Evolutionary conservation across 768 basidiomycete genomes (phyloP).

Genomic region (Holtermannia corniformis): DNA sequence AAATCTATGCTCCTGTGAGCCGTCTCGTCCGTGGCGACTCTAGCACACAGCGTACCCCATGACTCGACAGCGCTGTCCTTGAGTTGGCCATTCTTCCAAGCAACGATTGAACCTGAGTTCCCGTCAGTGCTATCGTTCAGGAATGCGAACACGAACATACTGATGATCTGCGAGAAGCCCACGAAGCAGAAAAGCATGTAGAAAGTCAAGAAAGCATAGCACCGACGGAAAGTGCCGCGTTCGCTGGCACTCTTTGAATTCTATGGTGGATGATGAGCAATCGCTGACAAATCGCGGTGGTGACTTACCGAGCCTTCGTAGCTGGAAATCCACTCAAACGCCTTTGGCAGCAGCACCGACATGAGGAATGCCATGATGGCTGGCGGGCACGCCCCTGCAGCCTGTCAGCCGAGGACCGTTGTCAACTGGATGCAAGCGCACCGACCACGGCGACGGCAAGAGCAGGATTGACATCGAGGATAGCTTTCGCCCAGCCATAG

Average conservation of each 20-base stretch:
- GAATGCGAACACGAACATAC: neutral
- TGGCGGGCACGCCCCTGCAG: neutral
- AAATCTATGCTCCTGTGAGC: neutral
- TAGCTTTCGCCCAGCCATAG: neutral
- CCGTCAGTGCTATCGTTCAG: neutral
- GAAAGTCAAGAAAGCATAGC: neutral
- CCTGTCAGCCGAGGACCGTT: neutral
- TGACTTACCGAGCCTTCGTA: neutral
- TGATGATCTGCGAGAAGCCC: neutral
- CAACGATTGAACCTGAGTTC: no score
- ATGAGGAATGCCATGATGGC: neutral
- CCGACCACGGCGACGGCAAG: neutral
- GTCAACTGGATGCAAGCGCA: neutral
- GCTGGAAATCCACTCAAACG: neutral
- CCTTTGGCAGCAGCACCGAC: neutral
- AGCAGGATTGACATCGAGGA: neutral
- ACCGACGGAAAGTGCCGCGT: neutral
- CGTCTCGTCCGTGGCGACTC: no score
- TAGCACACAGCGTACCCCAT: neutral
- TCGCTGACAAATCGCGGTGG: no score
- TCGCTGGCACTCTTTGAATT: neutral
- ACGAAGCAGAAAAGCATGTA: neutral
- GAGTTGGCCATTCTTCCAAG: neutral
- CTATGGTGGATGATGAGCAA: no score
- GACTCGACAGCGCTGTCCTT: neutral